Evolutionary conservation across 495 filamentous ascomycete species (phyloP).

Genomic region (Aspergillus cavernicola): DNA sequence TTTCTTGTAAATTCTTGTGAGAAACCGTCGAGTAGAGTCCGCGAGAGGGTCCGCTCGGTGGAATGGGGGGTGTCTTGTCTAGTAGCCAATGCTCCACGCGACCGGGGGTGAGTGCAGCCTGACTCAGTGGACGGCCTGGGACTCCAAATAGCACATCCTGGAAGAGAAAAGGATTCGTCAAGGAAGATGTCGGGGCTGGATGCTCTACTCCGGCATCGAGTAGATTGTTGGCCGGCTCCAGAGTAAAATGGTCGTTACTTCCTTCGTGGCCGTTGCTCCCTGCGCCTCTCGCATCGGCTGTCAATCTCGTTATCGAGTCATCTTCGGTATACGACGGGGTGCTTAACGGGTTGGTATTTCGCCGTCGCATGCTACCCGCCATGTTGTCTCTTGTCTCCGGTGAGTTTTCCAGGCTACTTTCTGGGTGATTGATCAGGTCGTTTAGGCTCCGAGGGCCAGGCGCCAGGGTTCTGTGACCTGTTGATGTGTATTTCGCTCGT

Average conservation of each 20-base stretch:
- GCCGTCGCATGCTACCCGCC: neutral
- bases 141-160: neutral
- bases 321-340: conserved; percentile 8
- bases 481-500: conserved; percentile 1
- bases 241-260: too few relatives aligned
- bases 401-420: neutral
- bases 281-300: neutral
- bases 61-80: neutral
- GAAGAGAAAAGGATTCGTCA: neutral
- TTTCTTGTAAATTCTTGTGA: neutral
- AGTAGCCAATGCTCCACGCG: conserved; percentile 10
- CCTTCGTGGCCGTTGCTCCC: too few relatives aligned
- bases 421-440: neutral
- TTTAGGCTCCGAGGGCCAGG: conserved; percentile 1
- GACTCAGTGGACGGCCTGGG: neutral
- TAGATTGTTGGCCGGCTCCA: too few relatives aligned
- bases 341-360: conserved; percentile 4
- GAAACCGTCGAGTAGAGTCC: conserved; percentile 1
- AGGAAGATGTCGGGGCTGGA: neutral
- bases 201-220: neutral
- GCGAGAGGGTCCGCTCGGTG: neutral
- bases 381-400: neutral
- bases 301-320: conserved; percentile 2
- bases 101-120: neutral
- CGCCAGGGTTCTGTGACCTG: conserved; percentile 1